These are phyloP conservation scores for Ophiosphaerella narmari DNA, from an alignment of 2,329 filamentous ascomycete species.

Conservation along the genomic window DNA sequence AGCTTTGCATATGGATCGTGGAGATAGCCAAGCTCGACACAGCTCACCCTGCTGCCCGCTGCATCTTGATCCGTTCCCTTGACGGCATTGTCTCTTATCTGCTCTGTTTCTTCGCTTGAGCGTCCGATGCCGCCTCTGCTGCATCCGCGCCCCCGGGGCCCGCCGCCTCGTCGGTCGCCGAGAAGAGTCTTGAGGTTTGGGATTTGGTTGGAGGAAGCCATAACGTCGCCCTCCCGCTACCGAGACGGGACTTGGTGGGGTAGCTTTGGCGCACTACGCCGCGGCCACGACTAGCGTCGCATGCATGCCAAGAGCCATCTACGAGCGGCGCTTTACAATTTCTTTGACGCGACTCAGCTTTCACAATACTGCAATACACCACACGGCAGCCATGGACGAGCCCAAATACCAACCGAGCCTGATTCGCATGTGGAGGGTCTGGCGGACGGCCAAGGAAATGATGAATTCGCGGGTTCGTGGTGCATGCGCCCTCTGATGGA, in stretches of 20 bases:
- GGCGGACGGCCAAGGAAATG: constrained; percentile 95
- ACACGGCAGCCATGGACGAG: constrained; percentile 33
- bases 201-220: constrained; percentile 72
- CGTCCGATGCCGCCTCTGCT: constrained; percentile 36
- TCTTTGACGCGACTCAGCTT: constrained; percentile 29
- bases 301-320: constrained; percentile 27
- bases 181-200: constrained; percentile 73
- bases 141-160: constrained; percentile 55
- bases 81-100: constrained; percentile 71
- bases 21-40: constrained; percentile 83
- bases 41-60: constrained; percentile 84
- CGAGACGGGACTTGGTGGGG: constrained; percentile 34
- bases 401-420: constrained; percentile 30
- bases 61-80: constrained; percentile 93
- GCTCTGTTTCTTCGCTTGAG: constrained; percentile 38
- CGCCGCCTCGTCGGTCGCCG: constrained; percentile 53
- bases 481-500: constrained; percentile 18
- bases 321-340: constrained; percentile 30
- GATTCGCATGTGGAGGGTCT: constrained; percentile 86
- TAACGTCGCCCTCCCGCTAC: constrained; percentile 43
- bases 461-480: constrained; percentile 79
- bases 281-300: constrained; percentile 15
- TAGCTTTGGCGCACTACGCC: constrained; percentile 22
- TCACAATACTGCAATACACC: constrained; percentile 9
- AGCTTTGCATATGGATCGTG: constrained; percentile 76